Percentiles rank a stretch among this genome's conserved stretches.
These are phyloP conservation scores for Inonotus obliquus DNA, from an alignment of 1,284 basidiomycete genomes.

Conservation along the genomic window DNA sequence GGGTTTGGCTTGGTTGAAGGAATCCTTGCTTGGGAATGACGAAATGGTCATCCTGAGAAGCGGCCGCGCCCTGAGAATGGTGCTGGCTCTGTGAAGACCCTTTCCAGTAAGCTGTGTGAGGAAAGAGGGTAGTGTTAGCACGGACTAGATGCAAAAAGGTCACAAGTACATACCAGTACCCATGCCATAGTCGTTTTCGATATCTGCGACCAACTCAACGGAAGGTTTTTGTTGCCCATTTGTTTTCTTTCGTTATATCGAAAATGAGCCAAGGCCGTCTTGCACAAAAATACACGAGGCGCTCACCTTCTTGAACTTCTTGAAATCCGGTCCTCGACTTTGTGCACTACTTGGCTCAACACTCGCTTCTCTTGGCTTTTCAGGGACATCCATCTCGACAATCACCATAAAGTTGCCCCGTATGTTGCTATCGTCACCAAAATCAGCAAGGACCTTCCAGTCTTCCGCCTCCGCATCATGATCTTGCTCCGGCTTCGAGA, in stretches of 20 bases:
- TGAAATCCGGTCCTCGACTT: constrained; percentile 71
- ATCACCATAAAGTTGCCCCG: constrained; percentile 86
- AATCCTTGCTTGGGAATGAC: neutral
- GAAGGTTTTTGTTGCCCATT: constrained; percentile 30
- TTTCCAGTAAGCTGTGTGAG: constrained; percentile 50
- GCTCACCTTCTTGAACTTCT: constrained; percentile 80
- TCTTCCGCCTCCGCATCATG: constrained; percentile 40
- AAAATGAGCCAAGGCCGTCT: neutral
- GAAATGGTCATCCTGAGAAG: constrained; percentile 9
- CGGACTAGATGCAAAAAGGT: neutral
- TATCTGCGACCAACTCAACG: constrained; percentile 49
- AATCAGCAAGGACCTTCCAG: constrained; percentile 68
- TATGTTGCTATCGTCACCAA: constrained; percentile 61
- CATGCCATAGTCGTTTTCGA: constrained; percentile 53
- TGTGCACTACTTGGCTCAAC: constrained; percentile 27
- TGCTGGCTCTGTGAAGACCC: constrained; percentile 22
- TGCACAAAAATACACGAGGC: neutral
- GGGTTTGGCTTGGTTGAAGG: constrained; percentile 20
- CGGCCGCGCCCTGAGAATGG: constrained; percentile 21
- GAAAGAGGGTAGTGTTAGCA: neutral
- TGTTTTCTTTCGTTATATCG: constrained; percentile 27
- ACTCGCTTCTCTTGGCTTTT: constrained; percentile 20
- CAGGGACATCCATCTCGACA: constrained; percentile 61
- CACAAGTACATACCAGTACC: constrained; percentile 40
- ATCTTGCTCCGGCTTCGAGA: constrained; percentile 61